Base-by-base conservation (phyloP, 768 basidiomycete genomes). In the Tylopilus cervinicoccineus region DNA sequence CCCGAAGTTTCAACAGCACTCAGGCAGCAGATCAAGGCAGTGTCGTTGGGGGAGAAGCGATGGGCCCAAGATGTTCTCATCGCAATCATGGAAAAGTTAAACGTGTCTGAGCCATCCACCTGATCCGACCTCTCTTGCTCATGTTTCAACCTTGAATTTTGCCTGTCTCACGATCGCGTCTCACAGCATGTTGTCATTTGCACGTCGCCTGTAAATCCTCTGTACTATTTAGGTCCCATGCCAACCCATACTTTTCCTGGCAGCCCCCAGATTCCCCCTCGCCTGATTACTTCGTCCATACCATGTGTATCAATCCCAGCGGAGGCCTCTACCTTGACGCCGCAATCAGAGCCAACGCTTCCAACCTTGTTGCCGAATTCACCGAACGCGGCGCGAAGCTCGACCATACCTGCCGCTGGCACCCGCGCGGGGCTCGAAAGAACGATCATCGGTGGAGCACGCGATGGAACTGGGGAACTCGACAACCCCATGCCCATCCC, bases 241-340 rank as follows among this genome's bases (percentile, higher is more conserved):
- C 48, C 53, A 26, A 45, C 43, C 77, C 77, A 91, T 27, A 88
- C 72, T 48, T 82, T 74, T 17, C 87, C 88, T 33, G 85, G 72
- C 45, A 91, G 60, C 5, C 86, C 80, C 47, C 88, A 74, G 9
- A 77, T 68, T 6, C 88, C 88, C 4, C 88, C 88, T 14, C 89
- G 73, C 39, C 89, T 74, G 53, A 81, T 78, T 31, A 81, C 73
- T 60, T 91, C 87, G 55, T 88, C 87, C 59, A 90, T 66, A 20
- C 70, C 70, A 29, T 79, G 76, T 9, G 68, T 62, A 47, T 80
- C 76, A 39, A 82, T 49, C 48, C 80, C 81, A 27, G 69, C 64
- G 3, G 52, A 45, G 16, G 57, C 52, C 44, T 63, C 61, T 23
- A 64, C 51, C 33, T 48, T 56, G 22, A 70, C 32, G n/a, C 57